Base-by-base conservation (phyloP, 192 early-diverging fungal species). In the Endogone sp. region DNA sequence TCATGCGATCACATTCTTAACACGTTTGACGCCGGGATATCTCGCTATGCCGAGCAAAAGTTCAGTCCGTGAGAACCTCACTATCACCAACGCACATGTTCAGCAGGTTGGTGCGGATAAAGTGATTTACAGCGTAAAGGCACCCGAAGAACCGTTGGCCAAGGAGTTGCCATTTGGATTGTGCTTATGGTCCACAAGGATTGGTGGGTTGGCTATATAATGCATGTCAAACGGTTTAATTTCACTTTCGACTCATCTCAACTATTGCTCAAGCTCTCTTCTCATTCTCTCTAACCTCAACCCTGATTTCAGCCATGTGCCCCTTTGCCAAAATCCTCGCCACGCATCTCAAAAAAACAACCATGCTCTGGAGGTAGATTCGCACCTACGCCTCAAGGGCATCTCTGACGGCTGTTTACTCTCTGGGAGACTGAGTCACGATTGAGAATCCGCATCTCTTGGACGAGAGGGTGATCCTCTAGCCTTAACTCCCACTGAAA, bases 391-490 rank as follows among this genome's bases (percentile, higher is more conserved):
- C 21, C 69, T 92, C 4, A 72, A 82, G 23, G 91, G 91, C 24
- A 77, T 75, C 4, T 72, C 75, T 0, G 79, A 81, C 66, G 74
- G 73, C 81, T 3, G 82, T 90, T 10, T 92, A 87, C 73, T 88
- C 91, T 3, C 74, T 92, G 49, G 91, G 91, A 13, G 91, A 92
- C 71, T 91, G 89, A 70, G 81, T 88, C 8, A 91, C 88, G 9
- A 85, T 92, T 32, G 86, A 88, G 28, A 84, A 86, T 63, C 91
- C 90, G 31, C 81, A 87, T n/a, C 71, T 83, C n/a, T n/a, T n/a
- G n/a, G n/a, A n/a, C n/a, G n/a, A n/a, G n/a, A n/a, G n/a, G n/a
- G n/a, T n/a, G n/a, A n/a, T n/a, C n/a, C n/a, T n/a, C n/a, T n/a
- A n/a, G n/a, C n/a, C n/a, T n/a, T n/a, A n/a, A n/a, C n/a, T n/a